phyloP scores from a whole-genome alignment of 228 moss, liverwort and hornwort species.

The Sphagnum magellanicum region DNA sequence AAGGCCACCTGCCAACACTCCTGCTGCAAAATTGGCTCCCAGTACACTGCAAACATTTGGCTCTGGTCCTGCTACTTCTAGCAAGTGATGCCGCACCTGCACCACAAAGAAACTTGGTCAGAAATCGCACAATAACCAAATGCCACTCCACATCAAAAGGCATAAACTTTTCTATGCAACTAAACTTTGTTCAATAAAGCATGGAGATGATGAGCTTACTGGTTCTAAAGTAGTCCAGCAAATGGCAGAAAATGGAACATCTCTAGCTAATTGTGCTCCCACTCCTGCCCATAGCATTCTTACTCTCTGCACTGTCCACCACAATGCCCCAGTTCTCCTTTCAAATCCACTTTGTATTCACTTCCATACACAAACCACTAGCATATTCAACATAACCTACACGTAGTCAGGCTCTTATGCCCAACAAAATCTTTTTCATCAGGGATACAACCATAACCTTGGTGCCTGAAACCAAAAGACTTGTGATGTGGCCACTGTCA shows the following conservation, averaged over 20 bases:
- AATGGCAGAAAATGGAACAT: slow-evolving; percentile 95
- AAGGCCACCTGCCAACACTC: slow-evolving; percentile 78
- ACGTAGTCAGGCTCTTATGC: too few relatives aligned
- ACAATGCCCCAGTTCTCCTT: slow-evolving; percentile 3
- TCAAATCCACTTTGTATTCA: background rate
- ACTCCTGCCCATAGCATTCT: slow-evolving; percentile 89
- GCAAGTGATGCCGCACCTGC: slow-evolving; percentile 63
- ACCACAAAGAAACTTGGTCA: background rate
- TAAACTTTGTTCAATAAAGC: background rate
- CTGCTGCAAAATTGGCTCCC: slow-evolving; percentile 83
- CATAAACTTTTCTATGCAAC: background rate
- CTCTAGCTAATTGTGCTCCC: slow-evolving; percentile 91
- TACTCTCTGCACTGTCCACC: slow-evolving; percentile 72
- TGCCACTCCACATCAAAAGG: background rate
- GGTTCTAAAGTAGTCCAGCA: slow-evolving; percentile 96
- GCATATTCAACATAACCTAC: too few relatives aligned
- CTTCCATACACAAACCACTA: background rate
- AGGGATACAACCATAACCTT: background rate
- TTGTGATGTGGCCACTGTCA: too few relatives aligned
- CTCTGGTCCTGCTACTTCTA: slow-evolving; percentile 64
- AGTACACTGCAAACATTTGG: slow-evolving; percentile 63
- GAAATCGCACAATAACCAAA: too few relatives aligned
- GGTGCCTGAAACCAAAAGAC: too few relatives aligned
- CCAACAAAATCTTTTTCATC: too few relatives aligned
- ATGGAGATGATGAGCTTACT: slow-evolving; percentile 31